A percentile compares a stretch with the other conserved stretches of the same genome.
phyloP scores from a whole-genome alignment of 2,329 filamentous ascomycete species.

The Simplicillium sp. region DNA sequence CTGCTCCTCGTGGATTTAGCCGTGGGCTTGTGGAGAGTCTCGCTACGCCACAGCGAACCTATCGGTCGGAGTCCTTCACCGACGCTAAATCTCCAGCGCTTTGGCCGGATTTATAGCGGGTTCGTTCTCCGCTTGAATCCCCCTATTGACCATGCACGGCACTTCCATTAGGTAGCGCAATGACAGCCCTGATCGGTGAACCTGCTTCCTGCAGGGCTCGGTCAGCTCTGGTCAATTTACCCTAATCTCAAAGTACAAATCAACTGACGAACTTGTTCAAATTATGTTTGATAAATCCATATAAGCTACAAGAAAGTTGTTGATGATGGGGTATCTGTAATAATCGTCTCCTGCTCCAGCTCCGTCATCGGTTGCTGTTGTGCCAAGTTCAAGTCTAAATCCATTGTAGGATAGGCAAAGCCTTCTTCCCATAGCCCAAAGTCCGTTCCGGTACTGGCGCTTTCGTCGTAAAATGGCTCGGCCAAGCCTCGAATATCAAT shows the following conservation, averaged over 20 bases:
- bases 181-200: too few relatives aligned
- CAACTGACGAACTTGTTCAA: too few relatives aligned
- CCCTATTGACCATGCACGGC: background rate
- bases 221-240: too few relatives aligned
- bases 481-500: constrained; percentile 17
- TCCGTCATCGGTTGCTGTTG: constrained; percentile 12
- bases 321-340: background rate
- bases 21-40: background rate
- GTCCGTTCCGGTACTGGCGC: constrained; percentile 17
- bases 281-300: too few relatives aligned
- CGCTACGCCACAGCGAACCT: background rate
- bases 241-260: too few relatives aligned
- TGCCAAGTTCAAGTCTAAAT: constrained; percentile 20
- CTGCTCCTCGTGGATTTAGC: too few relatives aligned
- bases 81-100: constrained; percentile 2
- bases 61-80: constrained; percentile 6
- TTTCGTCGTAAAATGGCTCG: constrained; percentile 18
- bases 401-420: constrained; percentile 24
- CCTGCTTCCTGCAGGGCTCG: too few relatives aligned
- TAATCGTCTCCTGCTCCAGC: constrained; percentile 11
- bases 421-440: constrained; percentile 27
- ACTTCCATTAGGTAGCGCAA: too few relatives aligned
- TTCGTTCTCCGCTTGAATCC: background rate
- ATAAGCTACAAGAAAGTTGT: too few relatives aligned
- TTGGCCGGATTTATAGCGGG: too few relatives aligned